These are phyloP conservation scores for Gleditsia sinensis DNA, from an alignment of 306 rosid genomes.

Conservation along the genomic window DNA sequence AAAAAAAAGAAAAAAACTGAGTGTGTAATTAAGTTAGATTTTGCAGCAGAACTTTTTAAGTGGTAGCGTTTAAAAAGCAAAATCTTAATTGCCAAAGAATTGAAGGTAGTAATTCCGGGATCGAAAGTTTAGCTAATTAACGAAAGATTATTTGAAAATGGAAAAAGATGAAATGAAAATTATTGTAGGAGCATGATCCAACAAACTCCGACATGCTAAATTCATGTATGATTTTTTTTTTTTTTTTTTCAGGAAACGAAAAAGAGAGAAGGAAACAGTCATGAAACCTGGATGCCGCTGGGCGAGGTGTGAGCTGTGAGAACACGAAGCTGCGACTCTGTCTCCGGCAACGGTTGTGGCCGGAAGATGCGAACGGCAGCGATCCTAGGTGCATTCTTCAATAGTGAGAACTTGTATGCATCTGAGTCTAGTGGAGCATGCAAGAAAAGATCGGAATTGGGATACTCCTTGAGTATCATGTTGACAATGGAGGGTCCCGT, in stretches of 20 bases:
- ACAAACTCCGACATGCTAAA: too few relatives aligned
- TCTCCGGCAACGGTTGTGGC: conserved; percentile 61
- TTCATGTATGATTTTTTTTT: too few relatives aligned
- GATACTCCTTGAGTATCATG: conserved; percentile 59
- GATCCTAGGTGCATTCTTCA: conserved; percentile 62
- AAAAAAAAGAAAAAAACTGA: neutral
- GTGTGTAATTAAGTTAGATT: too few relatives aligned
- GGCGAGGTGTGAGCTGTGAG: conserved; percentile 78
- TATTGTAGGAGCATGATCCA: too few relatives aligned
- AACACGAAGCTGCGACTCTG: conserved; percentile 63
- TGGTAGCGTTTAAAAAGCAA: too few relatives aligned
- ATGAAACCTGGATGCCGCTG: conserved; percentile 83
- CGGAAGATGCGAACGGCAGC: conserved; percentile 65
- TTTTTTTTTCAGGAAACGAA: neutral
- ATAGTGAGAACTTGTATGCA: conserved; percentile 68
- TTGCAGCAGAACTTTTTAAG: too few relatives aligned
- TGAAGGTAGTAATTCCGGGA: too few relatives aligned
- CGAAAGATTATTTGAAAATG: too few relatives aligned
- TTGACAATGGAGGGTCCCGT: conserved; percentile 83
- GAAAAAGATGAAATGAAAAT: too few relatives aligned
- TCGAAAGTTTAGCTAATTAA: too few relatives aligned
- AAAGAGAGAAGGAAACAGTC: neutral
- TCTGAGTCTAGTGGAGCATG: conserved; percentile 65
- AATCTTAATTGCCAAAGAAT: too few relatives aligned
- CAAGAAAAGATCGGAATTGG: conserved; percentile 84